A percentile compares a stretch with the other conserved stretches of the same genome.
Conservation (phyloP, 1,284 basidiomycete species). For the Pseudomicrostroma phylloplanum region DNA sequence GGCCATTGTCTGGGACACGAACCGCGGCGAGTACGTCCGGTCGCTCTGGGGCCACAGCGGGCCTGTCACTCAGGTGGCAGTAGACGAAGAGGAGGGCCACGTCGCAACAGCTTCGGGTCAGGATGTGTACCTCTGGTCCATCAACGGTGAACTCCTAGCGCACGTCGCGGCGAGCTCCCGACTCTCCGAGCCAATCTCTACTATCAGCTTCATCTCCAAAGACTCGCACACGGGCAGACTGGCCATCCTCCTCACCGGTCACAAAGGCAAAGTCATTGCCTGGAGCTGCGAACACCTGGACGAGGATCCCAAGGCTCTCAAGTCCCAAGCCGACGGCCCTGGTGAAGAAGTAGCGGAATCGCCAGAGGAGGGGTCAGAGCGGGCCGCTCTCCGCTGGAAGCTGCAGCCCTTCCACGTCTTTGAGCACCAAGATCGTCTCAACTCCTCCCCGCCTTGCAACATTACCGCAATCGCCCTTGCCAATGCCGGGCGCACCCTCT, state of each 20-base stretch:
- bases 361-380: too few relatives aligned
- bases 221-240: slow-evolving; percentile 52
- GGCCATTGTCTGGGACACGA: slow-evolving; percentile 84
- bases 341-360: background rate
- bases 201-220: slow-evolving; percentile 71
- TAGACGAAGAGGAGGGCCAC: slow-evolving; percentile 79
- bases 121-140: slow-evolving; percentile 68
- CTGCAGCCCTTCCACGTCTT: slow-evolving; percentile 31
- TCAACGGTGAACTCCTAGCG: slow-evolving; percentile 70
- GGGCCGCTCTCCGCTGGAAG: slow-evolving; percentile 15
- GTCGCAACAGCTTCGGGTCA: slow-evolving; percentile 70
- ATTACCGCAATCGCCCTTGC: slow-evolving; percentile 23
- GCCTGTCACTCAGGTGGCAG: slow-evolving; percentile 64
- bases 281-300: slow-evolving; percentile 11
- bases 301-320: slow-evolving; percentile 5
- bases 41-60: slow-evolving; percentile 41
- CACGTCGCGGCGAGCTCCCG: slow-evolving; percentile 58
- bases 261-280: slow-evolving; percentile 2
- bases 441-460: slow-evolving; percentile 7
- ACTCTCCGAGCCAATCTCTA: slow-evolving; percentile 56
- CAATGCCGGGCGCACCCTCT: slow-evolving; percentile 13
- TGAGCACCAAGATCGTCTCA: slow-evolving; percentile 27
- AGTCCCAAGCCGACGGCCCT: background rate
- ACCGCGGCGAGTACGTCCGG: slow-evolving; percentile 54
- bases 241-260: slow-evolving; percentile 5